Base-by-base conservation (phyloP, 768 basidiomycete species). In the Suillus spraguei region DNA sequence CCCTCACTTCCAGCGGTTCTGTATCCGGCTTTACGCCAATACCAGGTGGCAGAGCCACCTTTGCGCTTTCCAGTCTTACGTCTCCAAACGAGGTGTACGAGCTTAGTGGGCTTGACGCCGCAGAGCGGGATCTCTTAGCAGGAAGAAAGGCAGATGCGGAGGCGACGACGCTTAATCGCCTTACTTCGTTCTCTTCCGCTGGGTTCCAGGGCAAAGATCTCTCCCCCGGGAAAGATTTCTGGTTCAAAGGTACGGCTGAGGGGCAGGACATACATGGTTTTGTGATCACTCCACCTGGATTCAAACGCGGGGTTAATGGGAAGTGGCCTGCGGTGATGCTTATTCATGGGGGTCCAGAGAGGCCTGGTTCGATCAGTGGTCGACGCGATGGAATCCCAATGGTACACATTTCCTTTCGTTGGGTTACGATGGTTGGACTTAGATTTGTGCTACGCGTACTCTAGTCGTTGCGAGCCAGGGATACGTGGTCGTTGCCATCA, bases 351-450 rank as follows among this genome's bases (percentile, higher is more conserved):
- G 90, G 89, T 20, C 91, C 91, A 6, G 89, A 94, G 71, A 82
- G 88, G 92, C 91, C 55, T 97, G 95, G 95, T 87, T 88, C 67
- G 95, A 97, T 71, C 82, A 86, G 50, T 98, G 96, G 96, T 90
- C 87, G 3, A 95, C 87, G 35, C 81, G 94, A 60, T 97, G 96
- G 96, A 98, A 97, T 76, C 91, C 89, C 0, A 92, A 94, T 69
- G 81, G 91, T 91, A 62, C 47, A 69, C 32, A 5, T 63, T 62
- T 63, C 56, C 59, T 58, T 56, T 39, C 13, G 28, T 32, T 28
- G 39, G 17, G 16, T 41, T 58, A 13, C 24, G 32, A 53, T 54
- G 41, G n/a, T 9, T 50, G 1, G 1, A 41, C 22, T 39, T 44
- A 47, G 9, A 35, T 42, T 56, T 46, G 17, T 5, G 28, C 63